Conservation (phyloP, 2,329 filamentous ascomycete species). For the Colletotrichum lindemuthianum region DNA sequence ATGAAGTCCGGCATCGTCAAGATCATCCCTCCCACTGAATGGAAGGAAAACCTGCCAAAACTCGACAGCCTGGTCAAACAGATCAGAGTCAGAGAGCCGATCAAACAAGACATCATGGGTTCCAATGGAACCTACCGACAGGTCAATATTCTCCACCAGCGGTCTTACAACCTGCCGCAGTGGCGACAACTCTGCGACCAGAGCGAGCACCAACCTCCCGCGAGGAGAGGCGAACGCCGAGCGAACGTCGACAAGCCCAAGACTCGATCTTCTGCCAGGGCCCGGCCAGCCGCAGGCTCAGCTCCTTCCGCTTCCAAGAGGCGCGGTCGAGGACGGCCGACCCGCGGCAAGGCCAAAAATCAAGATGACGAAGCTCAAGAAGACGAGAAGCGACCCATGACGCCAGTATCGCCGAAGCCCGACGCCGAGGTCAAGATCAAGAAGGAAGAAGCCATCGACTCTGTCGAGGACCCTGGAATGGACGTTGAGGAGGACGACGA, state of each 20-base stretch:
- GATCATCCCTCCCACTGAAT: constrained; percentile 92
- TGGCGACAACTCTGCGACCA: constrained; percentile 95
- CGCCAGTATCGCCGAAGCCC: constrained; percentile 43
- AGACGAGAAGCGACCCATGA: constrained; percentile 36
- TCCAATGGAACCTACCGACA: constrained; percentile 96
- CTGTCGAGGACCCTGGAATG: constrained; percentile 59
- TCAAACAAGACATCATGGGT: constrained; percentile 98
- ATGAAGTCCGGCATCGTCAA: constrained; percentile 99
- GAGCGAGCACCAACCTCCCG: constrained; percentile 94
- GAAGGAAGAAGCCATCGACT: constrained; percentile 53
- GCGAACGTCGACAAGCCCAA: constrained; percentile 67
- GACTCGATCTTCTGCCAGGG: constrained; percentile 48
- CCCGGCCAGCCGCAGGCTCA: constrained; percentile 37
- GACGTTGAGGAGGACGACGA: constrained; percentile 49
- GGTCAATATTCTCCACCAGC: constrained; percentile 94
- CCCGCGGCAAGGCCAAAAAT: constrained; percentile 48
- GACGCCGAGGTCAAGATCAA: constrained; percentile 44
- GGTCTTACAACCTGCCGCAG: constrained; percentile 95
- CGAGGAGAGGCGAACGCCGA: constrained; percentile 84
- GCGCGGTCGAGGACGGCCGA: constrained; percentile 52
- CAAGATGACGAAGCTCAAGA: constrained; percentile 47
- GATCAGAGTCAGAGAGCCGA: constrained; percentile 94
- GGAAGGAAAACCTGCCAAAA: constrained; percentile 82
- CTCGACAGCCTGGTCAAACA: constrained; percentile 90
- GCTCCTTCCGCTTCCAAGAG: constrained; percentile 50